Conservation (phyloP, 768 basidiomycete genomes). For the Calvatia gigantea region DNA sequence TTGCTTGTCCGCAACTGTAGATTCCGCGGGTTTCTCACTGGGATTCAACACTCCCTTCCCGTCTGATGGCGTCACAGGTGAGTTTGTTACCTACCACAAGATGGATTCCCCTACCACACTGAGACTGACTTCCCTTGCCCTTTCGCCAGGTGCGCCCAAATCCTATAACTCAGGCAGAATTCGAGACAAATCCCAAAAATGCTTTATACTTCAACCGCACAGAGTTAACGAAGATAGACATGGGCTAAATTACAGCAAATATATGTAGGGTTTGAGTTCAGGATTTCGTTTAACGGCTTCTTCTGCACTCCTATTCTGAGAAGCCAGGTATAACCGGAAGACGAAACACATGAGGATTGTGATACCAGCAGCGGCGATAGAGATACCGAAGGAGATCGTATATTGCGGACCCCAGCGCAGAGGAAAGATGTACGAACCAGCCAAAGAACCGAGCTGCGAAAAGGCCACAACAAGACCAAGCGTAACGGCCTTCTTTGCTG, state of each 20-base stretch:
- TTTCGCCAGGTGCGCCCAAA: no score
- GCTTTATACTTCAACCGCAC: no score
- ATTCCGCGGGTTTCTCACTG: no score
- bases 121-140: no score
- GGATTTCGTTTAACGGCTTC: slow-evolving; percentile 2
- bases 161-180: no score
- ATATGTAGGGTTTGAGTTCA: slow-evolving; percentile 2
- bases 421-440: slow-evolving; percentile 61
- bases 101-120: no score
- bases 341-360: slow-evolving; percentile 32
- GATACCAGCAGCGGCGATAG: slow-evolving; percentile 41
- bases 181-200: no score
- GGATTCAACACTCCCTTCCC: no score
- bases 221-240: not conserved
- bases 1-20: no score
- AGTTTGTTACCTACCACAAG: no score
- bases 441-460: slow-evolving; percentile 50
- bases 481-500: slow-evolving; percentile 65
- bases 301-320: slow-evolving; percentile 24
- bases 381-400: slow-evolving; percentile 50
- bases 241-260: not conserved
- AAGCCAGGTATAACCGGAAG: slow-evolving; percentile 25
- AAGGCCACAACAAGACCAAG: slow-evolving; percentile 64
- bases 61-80: no score
- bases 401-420: slow-evolving; percentile 50